Evolutionary conservation across 768 basidiomycete genomes (phyloP).

Genomic region (Leccinum truebloodii): DNA sequence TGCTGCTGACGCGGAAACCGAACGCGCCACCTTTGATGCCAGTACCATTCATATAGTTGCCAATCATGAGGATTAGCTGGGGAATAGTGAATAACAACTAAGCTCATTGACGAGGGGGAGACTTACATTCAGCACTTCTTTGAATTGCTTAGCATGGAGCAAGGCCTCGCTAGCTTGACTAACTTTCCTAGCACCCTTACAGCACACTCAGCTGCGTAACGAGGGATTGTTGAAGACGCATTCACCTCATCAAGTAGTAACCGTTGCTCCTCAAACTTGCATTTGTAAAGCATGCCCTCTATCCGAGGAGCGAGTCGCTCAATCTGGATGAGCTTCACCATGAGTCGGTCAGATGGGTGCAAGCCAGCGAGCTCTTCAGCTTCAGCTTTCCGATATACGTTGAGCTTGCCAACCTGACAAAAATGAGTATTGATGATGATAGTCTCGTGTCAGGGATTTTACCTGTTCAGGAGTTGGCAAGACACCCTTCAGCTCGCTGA

Average conservation of each 20-base stretch:
- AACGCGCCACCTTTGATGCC: conserved; percentile 96
- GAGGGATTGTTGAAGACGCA: not conserved
- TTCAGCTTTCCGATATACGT: conserved; percentile 84
- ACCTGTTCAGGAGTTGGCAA: conserved; percentile 92
- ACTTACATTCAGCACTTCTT: conserved; percentile 79
- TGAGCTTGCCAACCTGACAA: conserved; percentile 79
- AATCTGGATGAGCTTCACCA: conserved; percentile 97
- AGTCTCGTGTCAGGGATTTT: conserved; percentile 8
- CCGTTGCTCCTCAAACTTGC: conserved; percentile 85
- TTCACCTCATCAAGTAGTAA: conserved; percentile 77
- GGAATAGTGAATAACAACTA: conserved; percentile 3
- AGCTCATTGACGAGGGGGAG: conserved; percentile 21
- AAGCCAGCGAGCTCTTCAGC: conserved; percentile 82
- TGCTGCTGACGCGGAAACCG: conserved; percentile 95
- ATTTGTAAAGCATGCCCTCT: conserved; percentile 94
- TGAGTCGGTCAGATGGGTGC: conserved; percentile 94
- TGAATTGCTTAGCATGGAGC: conserved; percentile 82
- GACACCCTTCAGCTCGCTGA: conserved; percentile 84
- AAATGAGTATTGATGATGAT: not conserved
- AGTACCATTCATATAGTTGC: conserved; percentile 98
- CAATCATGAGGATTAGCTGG: conserved; percentile 88
- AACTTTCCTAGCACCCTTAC: conserved; percentile 77
- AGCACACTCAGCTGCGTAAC: conserved; percentile 8
- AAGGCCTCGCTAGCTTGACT: conserved; percentile 79
- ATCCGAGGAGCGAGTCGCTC: conserved; percentile 85